Evolutionary conservation across 2,329 filamentous ascomycete species (phyloP).

Genomic region (Pestalotiopsis sp.): DNA sequence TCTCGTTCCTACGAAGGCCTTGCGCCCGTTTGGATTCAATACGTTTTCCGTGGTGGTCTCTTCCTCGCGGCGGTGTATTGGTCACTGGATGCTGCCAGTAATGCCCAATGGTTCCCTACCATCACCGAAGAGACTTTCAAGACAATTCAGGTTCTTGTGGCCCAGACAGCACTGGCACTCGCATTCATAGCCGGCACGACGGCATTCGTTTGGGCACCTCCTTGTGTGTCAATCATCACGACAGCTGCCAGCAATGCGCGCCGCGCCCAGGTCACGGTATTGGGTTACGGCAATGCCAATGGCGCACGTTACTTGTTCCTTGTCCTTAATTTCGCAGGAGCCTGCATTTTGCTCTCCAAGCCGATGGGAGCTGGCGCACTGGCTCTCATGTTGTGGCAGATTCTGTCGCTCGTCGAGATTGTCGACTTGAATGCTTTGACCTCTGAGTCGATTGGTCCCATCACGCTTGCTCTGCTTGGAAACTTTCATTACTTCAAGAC

Average conservation of each 20-base stretch:
- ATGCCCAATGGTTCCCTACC: slow-evolving; percentile 74
- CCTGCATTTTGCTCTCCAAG: slow-evolving; percentile 82
- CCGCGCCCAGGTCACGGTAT: slow-evolving; percentile 69
- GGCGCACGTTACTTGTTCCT: slow-evolving; percentile 89
- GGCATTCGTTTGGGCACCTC: slow-evolving; percentile 84
- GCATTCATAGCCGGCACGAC: slow-evolving; percentile 82
- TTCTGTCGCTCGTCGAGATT: slow-evolving; percentile 75
- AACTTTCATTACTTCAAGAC: slow-evolving; percentile 98
- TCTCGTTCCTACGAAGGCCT: slow-evolving; percentile 88
- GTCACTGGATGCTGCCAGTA: slow-evolving; percentile 87
- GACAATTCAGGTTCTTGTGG: slow-evolving; percentile 73
- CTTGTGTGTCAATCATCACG: slow-evolving; percentile 75
- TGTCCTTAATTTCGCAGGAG: slow-evolving; percentile 76
- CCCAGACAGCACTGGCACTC: slow-evolving; percentile 79
- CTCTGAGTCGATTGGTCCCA: slow-evolving; percentile 76
- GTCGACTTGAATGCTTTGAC: slow-evolving; percentile 64
- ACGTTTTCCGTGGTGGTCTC: slow-evolving; percentile 76
- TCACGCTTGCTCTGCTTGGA: slow-evolving; percentile 84
- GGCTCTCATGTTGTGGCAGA: slow-evolving; percentile 82
- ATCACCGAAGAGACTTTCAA: slow-evolving; percentile 68
- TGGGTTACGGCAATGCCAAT: slow-evolving; percentile 92
- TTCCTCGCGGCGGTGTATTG: slow-evolving; percentile 81
- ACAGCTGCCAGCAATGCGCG: slow-evolving; percentile 42
- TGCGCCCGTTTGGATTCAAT: slow-evolving; percentile 81
- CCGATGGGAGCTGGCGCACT: slow-evolving; percentile 91